Conservation (phyloP, 257 asterid species). For the Solanum peruvianum region DNA sequence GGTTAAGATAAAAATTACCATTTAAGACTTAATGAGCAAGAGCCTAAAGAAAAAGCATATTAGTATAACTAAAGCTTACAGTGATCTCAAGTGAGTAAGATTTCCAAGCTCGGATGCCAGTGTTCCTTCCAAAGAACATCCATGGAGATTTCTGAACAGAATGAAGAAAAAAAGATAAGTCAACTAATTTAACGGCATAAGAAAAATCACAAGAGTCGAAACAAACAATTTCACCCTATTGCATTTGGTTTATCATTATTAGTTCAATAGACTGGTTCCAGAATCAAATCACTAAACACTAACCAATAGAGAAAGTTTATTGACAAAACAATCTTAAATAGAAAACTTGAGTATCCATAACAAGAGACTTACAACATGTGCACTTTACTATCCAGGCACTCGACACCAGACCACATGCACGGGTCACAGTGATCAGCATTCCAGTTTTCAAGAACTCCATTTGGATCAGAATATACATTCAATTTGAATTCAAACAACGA, state of each 20-base stretch:
- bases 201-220: not conserved
- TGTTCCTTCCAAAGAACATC: constrained; percentile 52
- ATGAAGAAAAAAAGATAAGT: not conserved
- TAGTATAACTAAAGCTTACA: constrained; percentile 40
- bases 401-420: constrained; percentile 74
- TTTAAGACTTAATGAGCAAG: not conserved
- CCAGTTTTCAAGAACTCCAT: constrained; percentile 61
- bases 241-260: not conserved
- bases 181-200: not conserved
- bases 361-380: constrained; percentile 49
- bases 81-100: constrained; percentile 47
- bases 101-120: constrained; percentile 74
- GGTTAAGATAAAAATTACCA: not conserved
- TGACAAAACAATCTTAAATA: not conserved
- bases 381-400: constrained; percentile 59
- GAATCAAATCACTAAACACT: not conserved
- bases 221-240: not conserved
- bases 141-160: constrained; percentile 56
- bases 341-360: not conserved
- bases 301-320: not conserved
- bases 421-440: constrained; percentile 48
- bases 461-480: constrained; percentile 53
- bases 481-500: constrained; percentile 51
- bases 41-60: not conserved
- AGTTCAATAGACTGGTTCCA: not conserved